A percentile compares a stretch with the other conserved stretches of the same genome.
phyloP scores from a whole-genome alignment of 164 flowering plant species.

The Stephania cephalantha region DNA sequence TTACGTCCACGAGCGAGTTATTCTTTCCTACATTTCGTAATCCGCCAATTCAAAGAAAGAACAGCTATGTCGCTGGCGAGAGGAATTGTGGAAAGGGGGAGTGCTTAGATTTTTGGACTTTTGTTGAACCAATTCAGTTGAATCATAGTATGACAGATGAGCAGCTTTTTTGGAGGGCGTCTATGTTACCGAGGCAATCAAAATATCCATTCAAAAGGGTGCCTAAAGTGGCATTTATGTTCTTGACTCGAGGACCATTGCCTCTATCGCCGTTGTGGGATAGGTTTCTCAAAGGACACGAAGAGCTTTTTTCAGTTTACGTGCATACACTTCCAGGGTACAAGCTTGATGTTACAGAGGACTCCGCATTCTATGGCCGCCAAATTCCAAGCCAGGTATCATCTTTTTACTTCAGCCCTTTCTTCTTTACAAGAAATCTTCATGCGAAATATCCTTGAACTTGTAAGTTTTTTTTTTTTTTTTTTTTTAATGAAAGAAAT shows the following conservation, averaged over 20 bases:
- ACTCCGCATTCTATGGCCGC: slow-evolving; percentile 41
- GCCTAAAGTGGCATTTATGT: slow-evolving; percentile 36
- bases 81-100: slow-evolving; percentile 8
- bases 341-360: slow-evolving; percentile 23
- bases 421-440: not conserved
- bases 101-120: slow-evolving; percentile 16
- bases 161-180: slow-evolving; percentile 36
- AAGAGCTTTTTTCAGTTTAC: slow-evolving; percentile 35
- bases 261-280: slow-evolving; percentile 44
- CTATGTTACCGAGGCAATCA: slow-evolving; percentile 26
- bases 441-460: too few relatives aligned
- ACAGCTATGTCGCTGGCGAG: not conserved
- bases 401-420: not conserved
- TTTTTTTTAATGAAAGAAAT: too few relatives aligned
- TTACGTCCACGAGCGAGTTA: slow-evolving; percentile 16
- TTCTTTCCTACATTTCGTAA: slow-evolving; percentile 13
- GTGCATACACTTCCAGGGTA: slow-evolving; percentile 39
- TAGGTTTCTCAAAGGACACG: slow-evolving; percentile 37
- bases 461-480: not conserved
- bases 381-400: slow-evolving; percentile 50
- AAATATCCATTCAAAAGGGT: slow-evolving; percentile 27
- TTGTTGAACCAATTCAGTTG: slow-evolving; percentile 18
- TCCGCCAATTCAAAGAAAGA: not conserved
- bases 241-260: slow-evolving; percentile 35
- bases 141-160: slow-evolving; percentile 29